Conservation (phyloP, 2,329 filamentous ascomycete species). For the Beauveria pseudobassiana region DNA sequence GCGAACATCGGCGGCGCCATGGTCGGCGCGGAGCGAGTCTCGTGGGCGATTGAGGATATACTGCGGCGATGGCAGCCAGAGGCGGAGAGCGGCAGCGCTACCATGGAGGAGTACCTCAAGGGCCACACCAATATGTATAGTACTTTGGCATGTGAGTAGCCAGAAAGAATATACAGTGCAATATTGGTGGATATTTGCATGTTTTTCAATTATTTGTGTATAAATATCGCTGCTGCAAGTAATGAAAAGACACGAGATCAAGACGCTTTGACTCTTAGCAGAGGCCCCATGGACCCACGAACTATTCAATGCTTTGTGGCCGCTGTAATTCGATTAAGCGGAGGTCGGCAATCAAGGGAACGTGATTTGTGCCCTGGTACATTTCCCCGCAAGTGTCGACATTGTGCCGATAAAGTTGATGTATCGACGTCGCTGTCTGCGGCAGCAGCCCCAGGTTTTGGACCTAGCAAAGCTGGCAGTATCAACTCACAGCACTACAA, state of each 20-base stretch:
- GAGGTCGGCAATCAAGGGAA: too few species aligned
- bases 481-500: too few species aligned
- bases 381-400: too few species aligned
- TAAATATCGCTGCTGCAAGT: too few species aligned
- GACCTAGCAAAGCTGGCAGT: neutral
- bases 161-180: too few species aligned
- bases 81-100: conserved; percentile 6
- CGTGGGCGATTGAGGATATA: conserved; percentile 60
- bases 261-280: too few species aligned
- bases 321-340: too few species aligned
- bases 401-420: neutral
- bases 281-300: too few species aligned
- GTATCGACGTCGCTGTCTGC: neutral
- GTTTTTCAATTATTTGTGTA: neutral
- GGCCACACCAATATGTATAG: conserved; percentile 12
- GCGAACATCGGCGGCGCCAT: conserved; percentile 69
- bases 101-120: conserved; percentile 8
- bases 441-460: neutral
- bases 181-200: too few species aligned
- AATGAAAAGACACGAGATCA: too few species aligned
- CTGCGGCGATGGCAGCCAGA: conserved; percentile 16
- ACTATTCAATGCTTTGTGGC: too few species aligned
- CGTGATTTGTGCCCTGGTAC: too few species aligned
- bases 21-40: conserved; percentile 64
- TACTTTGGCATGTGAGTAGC: conserved; percentile 4